Evolutionary conservation across 2,329 filamentous ascomycete genomes (phyloP), one percentile per base, ranked within the genome.

Genomic region (Neonectria neomacrospora): DNA sequence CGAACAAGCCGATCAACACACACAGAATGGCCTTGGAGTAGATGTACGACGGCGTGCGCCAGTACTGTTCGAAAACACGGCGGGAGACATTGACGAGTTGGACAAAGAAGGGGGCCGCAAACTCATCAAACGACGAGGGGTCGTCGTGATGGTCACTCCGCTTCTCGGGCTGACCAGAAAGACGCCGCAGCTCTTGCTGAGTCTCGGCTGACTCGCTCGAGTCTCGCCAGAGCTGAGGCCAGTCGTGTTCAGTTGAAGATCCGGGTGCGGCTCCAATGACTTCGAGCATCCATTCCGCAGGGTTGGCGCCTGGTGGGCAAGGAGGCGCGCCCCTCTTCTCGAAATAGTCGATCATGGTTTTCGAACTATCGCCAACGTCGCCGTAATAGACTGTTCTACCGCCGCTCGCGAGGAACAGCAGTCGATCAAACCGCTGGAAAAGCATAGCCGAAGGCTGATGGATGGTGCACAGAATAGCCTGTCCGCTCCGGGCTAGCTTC

Each of bases 321-420:
- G 80, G 76, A 0, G 82, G 79, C 1, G 84, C 87, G 16, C 88
- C 90, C 63, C 91, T 87, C 11, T 77, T 74, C 67, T 88, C 85
- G 65, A 93, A 93, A 75, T 90, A 89, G 52, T 77, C 77, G 3
- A 83, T 81, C 68, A 90, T 76, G 1, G 78, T 83, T 16, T 77
- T 76, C 0, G 86, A 87, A 64, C 85, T 82, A 0, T 83, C 70
- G 1, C 88, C 88, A 23, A 90, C 84, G 1, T 89, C 84, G 22
- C 88, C 88, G 71, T 90, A 90, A 70, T 91, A 91, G 2, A 90
- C 86, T 0, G 87, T 90, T 70, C 82, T 85, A 0, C 88, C 88
- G 52, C 88, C 88, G 42, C 79, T 82, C 9, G 86, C 85, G 7
- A 90, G 81, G 74, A 90, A 87, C 0, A 90, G 76, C 0, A 90